Evolutionary conservation across 371 early-diverging fungal genomes (phyloP), one percentile per base, ranked within the genome.

Genomic region (Saksenaea oblongispora): DNA sequence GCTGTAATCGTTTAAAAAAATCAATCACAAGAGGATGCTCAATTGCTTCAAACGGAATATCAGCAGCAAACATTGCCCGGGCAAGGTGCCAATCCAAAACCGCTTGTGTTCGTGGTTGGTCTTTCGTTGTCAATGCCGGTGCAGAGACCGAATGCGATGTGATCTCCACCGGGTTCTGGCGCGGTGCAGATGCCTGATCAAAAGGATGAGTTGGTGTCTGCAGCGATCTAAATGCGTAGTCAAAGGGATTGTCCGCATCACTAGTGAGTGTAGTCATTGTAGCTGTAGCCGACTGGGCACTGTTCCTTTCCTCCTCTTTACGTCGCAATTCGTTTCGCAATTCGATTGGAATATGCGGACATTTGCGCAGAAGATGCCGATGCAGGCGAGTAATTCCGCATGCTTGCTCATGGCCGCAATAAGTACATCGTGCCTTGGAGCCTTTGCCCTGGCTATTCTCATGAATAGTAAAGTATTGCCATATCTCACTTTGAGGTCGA

Each of bases 401-500:
- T 17, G 75, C 69, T 56, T 75, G 73, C 55, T 73, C 63, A 47
- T 68, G 75, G 17, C 68, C 73, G 37, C 79, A 78, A 37, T 63
- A 78, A 9, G 58, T 51, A 35, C 79, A 78, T 51, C 61, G 56
- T 17, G 79, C 69, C 44, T 73, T 71, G 37, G 63, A 62, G n/a
- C 59, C 65, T 66, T 59, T 65, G 22, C 67, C 67, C 17, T 67
- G 59, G 8, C 55, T 51, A 31, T 63, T 59, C 34, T 67, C 59
- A n/a, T 66, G 55, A 34, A 73, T 58, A 0, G 68, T 71, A 41
- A 75, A 78, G 44, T 75, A 73, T 37, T 73, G 71, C 79, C 79
- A 78, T 22, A 73, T 71, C 36, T 71, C 74, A 44, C 75, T 75
- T 34, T 71, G 61, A 14, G 79, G 79, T 13, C 79, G 73, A 63